A percentile compares a stretch with the other conserved stretches of the same genome.
Evolutionary conservation across 2,329 filamentous ascomycete species (phyloP).

Genomic region (Fusarium torreyae): DNA sequence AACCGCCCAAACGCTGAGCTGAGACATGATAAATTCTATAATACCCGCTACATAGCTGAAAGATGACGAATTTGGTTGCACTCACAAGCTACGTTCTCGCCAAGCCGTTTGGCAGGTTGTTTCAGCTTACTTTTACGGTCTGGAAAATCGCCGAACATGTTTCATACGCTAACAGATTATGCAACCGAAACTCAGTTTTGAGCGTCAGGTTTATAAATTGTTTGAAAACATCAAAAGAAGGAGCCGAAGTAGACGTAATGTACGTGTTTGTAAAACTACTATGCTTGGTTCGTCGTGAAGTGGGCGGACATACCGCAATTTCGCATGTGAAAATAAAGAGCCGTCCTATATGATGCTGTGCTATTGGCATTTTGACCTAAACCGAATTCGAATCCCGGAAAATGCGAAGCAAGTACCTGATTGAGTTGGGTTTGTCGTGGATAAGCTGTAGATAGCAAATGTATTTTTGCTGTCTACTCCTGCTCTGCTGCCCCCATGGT

Average conservation of each 20-base stretch:
- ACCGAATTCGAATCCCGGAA: background rate
- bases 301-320: constrained; percentile 2
- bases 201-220: background rate
- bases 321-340: background rate
- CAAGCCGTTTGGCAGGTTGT: constrained; percentile 21
- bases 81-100: background rate
- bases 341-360: background rate
- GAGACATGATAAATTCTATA: background rate
- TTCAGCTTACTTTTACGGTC: constrained; percentile 12
- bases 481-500: too few relatives aligned
- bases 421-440: background rate
- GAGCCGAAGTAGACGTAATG: background rate
- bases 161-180: constrained; percentile 11
- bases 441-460: background rate
- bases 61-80: background rate
- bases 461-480: too few relatives aligned
- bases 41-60: background rate
- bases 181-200: constrained; percentile 4
- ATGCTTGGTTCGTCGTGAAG: constrained; percentile 12
- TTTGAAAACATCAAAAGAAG: background rate
- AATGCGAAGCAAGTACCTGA: background rate
- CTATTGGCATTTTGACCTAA: background rate
- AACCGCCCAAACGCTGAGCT: constrained; percentile 4
- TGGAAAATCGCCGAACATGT: constrained; percentile 3
- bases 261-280: constrained; percentile 4